These are phyloP conservation scores for Entomortierella beljakovae DNA, from an alignment of 192 early-diverging fungal genomes.

Conservation along the genomic window DNA sequence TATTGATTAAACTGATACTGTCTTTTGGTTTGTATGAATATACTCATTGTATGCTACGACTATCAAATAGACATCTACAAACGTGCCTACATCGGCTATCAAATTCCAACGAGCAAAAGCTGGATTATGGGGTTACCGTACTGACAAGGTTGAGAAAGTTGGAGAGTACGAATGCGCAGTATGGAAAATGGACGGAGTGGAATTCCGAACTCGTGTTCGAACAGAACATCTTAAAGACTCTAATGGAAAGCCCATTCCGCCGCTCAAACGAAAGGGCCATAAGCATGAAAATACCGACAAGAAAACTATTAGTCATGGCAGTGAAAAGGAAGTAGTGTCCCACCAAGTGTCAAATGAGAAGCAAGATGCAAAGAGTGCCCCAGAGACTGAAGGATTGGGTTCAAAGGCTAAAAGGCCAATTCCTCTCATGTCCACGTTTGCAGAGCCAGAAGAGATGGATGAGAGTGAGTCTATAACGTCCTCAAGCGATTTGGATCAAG, in stretches of 20 bases:
- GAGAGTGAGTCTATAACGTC: background rate
- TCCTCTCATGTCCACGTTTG: conserved; percentile 29
- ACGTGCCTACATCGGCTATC: conserved; percentile 50
- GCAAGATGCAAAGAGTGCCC: background rate
- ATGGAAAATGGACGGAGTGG: conserved; percentile 54
- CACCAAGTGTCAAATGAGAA: background rate
- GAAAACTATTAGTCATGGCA: background rate
- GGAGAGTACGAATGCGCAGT: conserved; percentile 52
- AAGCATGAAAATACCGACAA: background rate
- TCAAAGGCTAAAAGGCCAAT: conserved; percentile 2
- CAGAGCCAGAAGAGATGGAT: conserved; percentile 6
- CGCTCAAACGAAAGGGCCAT: background rate
- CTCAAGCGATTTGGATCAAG: background rate
- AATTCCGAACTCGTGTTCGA: conserved; percentile 46
- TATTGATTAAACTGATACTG: too few species aligned
- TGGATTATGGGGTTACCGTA: conserved; percentile 49
- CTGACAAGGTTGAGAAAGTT: conserved; percentile 44
- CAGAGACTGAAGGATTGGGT: background rate
- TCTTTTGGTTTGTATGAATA: too few species aligned
- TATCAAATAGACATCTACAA: conserved; percentile 34
- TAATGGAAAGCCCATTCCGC: conserved; percentile 23
- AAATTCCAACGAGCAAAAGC: conserved; percentile 45
- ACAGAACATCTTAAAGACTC: conserved; percentile 49
- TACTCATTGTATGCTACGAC: background rate
- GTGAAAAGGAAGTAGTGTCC: background rate